Percentiles rank a stretch among this genome's conserved stretches.
Evolutionary conservation across 352 stramenopile species (phyloP).

Genomic region (Halophytophthora batemanensis): DNA sequence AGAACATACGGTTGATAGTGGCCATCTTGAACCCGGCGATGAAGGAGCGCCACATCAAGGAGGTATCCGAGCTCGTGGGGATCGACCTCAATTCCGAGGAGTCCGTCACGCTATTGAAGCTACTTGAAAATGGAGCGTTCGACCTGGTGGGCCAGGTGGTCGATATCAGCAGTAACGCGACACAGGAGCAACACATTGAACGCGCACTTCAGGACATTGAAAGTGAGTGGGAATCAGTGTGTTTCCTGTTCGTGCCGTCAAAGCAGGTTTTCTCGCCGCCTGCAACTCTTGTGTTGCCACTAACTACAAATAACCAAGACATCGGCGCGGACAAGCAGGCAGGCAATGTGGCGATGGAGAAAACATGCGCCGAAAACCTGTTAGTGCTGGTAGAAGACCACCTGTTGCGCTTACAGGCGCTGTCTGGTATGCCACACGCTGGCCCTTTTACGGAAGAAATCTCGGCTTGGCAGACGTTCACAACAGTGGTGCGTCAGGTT

Average conservation of each 20-base stretch:
- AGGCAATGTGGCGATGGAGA: slow-evolving; percentile 26
- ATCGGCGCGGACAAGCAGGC: neutral
- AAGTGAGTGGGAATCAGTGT: slow-evolving; percentile 42
- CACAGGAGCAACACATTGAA: slow-evolving; percentile 64
- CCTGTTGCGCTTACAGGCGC: slow-evolving; percentile 40
- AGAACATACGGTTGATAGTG: slow-evolving; percentile 58
- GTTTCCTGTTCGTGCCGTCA: slow-evolving; percentile 42
- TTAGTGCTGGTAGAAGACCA: slow-evolving; percentile 61
- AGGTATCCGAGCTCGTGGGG: slow-evolving; percentile 44
- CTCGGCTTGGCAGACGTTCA: slow-evolving; percentile 43
- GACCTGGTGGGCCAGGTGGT: slow-evolving; percentile 48
- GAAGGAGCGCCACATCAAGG: slow-evolving; percentile 60
- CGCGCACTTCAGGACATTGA: slow-evolving; percentile 40
- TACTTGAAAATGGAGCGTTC: slow-evolving; percentile 67
- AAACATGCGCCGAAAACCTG: slow-evolving; percentile 39
- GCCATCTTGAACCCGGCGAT: slow-evolving; percentile 68
- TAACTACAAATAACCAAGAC: neutral
- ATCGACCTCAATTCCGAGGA: slow-evolving; percentile 53
- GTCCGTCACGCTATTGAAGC: slow-evolving; percentile 59
- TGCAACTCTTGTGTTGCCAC: slow-evolving; percentile 5
- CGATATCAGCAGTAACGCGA: slow-evolving; percentile 65
- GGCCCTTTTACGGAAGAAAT: slow-evolving; percentile 46
- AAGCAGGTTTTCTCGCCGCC: slow-evolving; percentile 7
- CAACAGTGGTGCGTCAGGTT: slow-evolving; percentile 33
- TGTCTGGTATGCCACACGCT: slow-evolving; percentile 46